Evolutionary conservation across 352 stramenopile species (phyloP).

Genomic region (Elongisporangium anandrum): DNA sequence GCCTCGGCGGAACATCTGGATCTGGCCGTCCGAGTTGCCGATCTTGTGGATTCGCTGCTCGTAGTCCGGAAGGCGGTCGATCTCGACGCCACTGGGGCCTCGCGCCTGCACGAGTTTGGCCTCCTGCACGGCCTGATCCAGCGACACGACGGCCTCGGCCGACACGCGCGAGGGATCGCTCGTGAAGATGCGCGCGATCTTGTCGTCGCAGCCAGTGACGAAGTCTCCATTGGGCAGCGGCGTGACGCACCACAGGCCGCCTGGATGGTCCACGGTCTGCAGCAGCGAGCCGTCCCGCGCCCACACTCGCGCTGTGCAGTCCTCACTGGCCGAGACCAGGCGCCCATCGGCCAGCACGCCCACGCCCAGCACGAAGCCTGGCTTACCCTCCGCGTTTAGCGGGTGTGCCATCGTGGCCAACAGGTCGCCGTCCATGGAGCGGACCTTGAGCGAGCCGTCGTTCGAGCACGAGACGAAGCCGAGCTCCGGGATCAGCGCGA

Average conservation of each 20-base stretch:
- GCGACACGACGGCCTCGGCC: conserved; percentile 42
- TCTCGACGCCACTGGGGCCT: conserved; percentile 90
- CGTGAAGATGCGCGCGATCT: conserved; percentile 91
- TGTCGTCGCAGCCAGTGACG: conserved; percentile 93
- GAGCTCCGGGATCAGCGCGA: conserved; percentile 55
- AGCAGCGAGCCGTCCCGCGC: conserved; percentile 38
- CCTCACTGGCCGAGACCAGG: conserved; percentile 77
- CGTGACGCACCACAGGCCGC: conserved; percentile 82
- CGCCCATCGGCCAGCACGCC: conserved; percentile 46
- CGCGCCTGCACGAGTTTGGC: conserved; percentile 48
- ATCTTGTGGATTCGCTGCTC: conserved; percentile 70
- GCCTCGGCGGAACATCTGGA: conserved; percentile 95
- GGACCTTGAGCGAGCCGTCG: conserved; percentile 70
- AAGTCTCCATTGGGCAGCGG: conserved; percentile 86
- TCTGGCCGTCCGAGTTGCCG: conserved; percentile 91
- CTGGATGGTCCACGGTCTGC: conserved; percentile 82
- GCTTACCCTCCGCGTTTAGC: conserved; percentile 80
- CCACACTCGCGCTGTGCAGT: conserved; percentile 81
- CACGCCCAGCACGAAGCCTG: conserved; percentile 75
- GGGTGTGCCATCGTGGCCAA: conserved; percentile 67
- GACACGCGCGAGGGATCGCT: conserved; percentile 63
- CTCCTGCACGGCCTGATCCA: conserved; percentile 65
- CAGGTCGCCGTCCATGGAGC: conserved; percentile 53
- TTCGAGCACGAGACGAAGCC: conserved; percentile 86
- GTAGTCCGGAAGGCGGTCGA: conserved; percentile 93